Base-by-base conservation (phyloP, 257 asterid species). In the Nicotiana attenuata region DNA sequence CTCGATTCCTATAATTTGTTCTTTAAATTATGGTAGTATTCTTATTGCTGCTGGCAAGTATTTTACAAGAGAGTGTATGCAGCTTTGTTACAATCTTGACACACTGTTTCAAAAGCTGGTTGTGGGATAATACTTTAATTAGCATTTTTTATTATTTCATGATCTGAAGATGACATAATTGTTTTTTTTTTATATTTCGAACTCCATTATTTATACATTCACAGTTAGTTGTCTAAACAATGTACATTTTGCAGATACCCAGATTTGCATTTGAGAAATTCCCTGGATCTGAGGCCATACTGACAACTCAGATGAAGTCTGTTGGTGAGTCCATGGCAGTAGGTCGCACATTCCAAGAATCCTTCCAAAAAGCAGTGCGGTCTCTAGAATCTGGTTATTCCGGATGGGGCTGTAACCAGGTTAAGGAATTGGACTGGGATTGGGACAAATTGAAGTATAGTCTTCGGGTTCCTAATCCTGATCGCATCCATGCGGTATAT, bases 311-410 rank as follows among this genome's bases (percentile, higher is more conserved):
- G 84, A 94, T 96, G 99, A 96, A 96, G 86, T 96, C 99, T 57
- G 98, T 96, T 52, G 98, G 99, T 80, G 99, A 94, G 81, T 90
- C 99, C 78, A 96, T 96, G 99, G 99, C 99, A 16, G 97, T 96
- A 77, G 99, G 98, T 38, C 89, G 98, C 17, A 96, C 99, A 81
- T 96, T 96, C 91, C 98, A 93, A 85, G 99, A 96, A 83, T 96
- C 99, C 78, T 96, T 94, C 81, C 98, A 96, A 86, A 96, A 96
- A 87, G 98, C 98, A 19, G 86, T 94, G 78, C 96, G 97, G 31
- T 96, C 99, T 14, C 88, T 96, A 53, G 99, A 93, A 86, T 85
- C 88, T 87, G 99, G 98, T 80, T 86, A 84, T 83, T 86, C 93
- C 28, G 98, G 98, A 17, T 93, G 99, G 99, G 98, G 98, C 60